Evolutionary conservation across 1,284 basidiomycete genomes (phyloP).

Genomic region (Laetiporus sulphureus): DNA sequence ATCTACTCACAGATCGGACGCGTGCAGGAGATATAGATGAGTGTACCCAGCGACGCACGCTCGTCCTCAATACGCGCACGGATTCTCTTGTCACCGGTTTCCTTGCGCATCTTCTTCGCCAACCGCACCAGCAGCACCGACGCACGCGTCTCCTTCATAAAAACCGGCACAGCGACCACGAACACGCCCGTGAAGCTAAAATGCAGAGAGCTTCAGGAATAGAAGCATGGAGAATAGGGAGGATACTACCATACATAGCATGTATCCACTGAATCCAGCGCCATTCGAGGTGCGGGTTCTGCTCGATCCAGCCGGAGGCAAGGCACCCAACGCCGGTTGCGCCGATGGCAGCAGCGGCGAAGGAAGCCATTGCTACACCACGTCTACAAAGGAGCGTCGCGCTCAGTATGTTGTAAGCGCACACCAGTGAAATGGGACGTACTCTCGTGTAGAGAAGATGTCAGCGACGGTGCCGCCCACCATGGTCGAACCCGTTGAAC

Average conservation of each 20-base stretch:
- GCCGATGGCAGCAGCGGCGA: constrained; percentile 50
- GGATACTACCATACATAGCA: constrained; percentile 41
- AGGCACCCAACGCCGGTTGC: constrained; percentile 62
- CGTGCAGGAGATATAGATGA: constrained; percentile 64
- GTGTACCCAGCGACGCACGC: constrained; percentile 40
- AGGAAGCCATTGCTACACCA: constrained; percentile 68
- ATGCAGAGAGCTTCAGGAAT: constrained; percentile 3
- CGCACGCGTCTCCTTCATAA: constrained; percentile 60
- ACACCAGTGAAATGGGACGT: background rate
- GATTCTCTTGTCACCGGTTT: constrained; percentile 54
- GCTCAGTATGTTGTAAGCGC: background rate
- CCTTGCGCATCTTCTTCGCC: constrained; percentile 52
- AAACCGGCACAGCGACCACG: constrained; percentile 35
- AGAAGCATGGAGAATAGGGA: background rate
- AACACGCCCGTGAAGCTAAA: constrained; percentile 39
- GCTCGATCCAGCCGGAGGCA: constrained; percentile 65
- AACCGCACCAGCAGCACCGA: constrained; percentile 55
- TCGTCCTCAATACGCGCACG: constrained; percentile 62
- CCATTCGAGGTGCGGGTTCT: constrained; percentile 57
- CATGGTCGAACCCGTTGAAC: constrained; percentile 66
- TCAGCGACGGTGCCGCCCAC: constrained; percentile 76
- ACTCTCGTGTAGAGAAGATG: constrained; percentile 61
- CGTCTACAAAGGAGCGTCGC: constrained; percentile 35
- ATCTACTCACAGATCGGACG: constrained; percentile 53
- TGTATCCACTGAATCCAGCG: constrained; percentile 82